Evolutionary conservation across 2,329 filamentous ascomycete genomes (phyloP).

Genomic region (Microsporum ferrugineum): DNA sequence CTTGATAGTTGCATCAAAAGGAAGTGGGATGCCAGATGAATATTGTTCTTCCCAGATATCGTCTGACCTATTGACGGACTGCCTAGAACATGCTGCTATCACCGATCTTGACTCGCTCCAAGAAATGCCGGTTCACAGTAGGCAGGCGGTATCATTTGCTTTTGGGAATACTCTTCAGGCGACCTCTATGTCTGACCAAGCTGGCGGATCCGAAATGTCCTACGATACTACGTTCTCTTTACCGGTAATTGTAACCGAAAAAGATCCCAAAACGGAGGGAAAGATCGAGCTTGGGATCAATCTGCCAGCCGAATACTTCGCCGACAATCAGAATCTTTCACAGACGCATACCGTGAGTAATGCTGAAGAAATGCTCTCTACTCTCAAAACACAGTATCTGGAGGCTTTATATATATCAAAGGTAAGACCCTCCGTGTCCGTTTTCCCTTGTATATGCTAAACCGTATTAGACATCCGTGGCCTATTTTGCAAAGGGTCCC

Average conservation of each 20-base stretch:
- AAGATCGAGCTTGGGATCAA: neutral
- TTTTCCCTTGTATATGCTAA: neutral
- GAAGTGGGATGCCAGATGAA: constrained; percentile 15
- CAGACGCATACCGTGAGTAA: neutral
- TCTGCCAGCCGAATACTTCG: neutral
- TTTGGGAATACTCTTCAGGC: constrained; percentile 16
- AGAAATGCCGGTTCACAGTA: constrained; percentile 17
- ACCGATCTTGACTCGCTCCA: constrained; percentile 20
- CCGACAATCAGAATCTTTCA: neutral
- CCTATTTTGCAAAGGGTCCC: constrained; percentile 43
- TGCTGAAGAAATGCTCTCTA: constrained; percentile 27
- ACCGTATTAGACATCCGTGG: constrained; percentile 34
- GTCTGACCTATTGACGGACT: neutral
- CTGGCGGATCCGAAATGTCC: neutral
- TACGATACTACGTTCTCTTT: neutral
- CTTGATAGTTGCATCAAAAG: constrained; percentile 29
- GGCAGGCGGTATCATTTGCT: constrained; percentile 22
- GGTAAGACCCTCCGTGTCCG: constrained; percentile 17
- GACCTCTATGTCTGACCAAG: neutral
- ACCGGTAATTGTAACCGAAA: neutral
- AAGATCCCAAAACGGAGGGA: neutral
- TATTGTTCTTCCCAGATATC: neutral
- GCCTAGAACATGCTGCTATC: constrained; percentile 25
- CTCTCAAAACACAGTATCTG: constrained; percentile 31
- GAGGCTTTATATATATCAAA: constrained; percentile 36